Conservation (phyloP, 306 rosid species). For the Rosa persica region DNA sequence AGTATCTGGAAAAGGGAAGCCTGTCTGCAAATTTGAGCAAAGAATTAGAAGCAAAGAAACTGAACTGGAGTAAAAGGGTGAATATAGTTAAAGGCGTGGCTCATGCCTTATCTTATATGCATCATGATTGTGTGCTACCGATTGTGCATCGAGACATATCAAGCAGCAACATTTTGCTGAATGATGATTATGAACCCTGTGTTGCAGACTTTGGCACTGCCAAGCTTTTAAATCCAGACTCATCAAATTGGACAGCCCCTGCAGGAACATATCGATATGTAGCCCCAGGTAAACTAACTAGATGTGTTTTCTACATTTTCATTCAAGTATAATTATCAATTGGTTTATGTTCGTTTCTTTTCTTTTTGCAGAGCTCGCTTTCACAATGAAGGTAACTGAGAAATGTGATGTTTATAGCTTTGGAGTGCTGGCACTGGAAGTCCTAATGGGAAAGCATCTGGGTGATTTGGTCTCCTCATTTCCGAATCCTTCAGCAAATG, state of each 20-base stretch:
- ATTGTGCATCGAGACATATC: constrained; percentile 30
- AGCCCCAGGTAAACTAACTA: constrained; percentile 30
- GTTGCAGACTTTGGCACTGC: constrained; percentile 33
- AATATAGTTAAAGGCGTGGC: constrained; percentile 26
- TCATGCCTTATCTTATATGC: constrained; percentile 29
- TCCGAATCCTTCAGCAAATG: not conserved
- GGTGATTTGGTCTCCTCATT: constrained; percentile 21
- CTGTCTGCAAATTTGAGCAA: constrained; percentile 3
- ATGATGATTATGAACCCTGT: constrained; percentile 20
- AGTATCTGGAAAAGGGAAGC: constrained; percentile 26
- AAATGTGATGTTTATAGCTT: constrained; percentile 28
- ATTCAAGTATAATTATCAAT: not conserved
- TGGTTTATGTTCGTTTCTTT: not conserved
- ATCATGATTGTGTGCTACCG: constrained; percentile 22
- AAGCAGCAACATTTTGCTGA: constrained; percentile 28
- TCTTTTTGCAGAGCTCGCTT: constrained; percentile 27
- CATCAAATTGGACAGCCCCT: constrained; percentile 27
- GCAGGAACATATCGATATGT: constrained; percentile 33
- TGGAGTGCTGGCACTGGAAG: constrained; percentile 28
- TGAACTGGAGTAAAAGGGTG: constrained; percentile 31
- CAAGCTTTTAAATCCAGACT: constrained; percentile 26
- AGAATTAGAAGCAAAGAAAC: constrained; percentile 22
- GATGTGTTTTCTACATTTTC: not conserved
- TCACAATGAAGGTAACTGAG: constrained; percentile 23
- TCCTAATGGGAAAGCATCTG: constrained; percentile 19